Evolutionary conservation across 2,329 filamentous ascomycete species (phyloP), one percentile per base, ranked within the genome.

Genomic region (Akanthomyces muscarius): DNA sequence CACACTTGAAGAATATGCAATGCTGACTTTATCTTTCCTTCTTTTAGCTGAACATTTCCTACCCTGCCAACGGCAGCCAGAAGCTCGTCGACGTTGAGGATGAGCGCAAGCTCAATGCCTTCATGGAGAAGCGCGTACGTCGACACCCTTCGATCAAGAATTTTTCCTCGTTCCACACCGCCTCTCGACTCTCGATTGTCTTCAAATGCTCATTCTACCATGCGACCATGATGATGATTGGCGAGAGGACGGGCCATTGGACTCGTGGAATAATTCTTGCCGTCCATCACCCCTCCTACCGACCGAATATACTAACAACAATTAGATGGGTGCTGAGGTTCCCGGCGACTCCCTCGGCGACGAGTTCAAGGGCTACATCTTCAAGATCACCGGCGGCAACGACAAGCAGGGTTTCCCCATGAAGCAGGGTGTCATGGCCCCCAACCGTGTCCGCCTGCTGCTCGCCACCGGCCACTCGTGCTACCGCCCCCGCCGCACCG

Each of bases 351-450:
- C 89, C 78, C 87, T 99, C 76, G 95, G 95, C 77, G 93, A 98
- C 78, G 95, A 99, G 85, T 99, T 96, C 91, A 97, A 97, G 88
- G 95, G 95, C 82, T 99, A 99, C 87, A 89, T 99, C 85, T 92
- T 99, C 89, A 90, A 88, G 80, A 98, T 99, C 86, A 99, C 95
- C 76, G 96, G 95, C 78, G 95, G 96, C 79, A 99, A 99, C 90
- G 95, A 99, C 91, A 99, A 99, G 92, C 96, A 99, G 87, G 95
- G 95, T 86, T 99, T 99, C 89, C 95, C 95, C 74, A 99, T 99
- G 95, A 99, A 99, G 92, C 96, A 99, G 89, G 95, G 95, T 87
- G 91, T 96, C 80, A 94, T 99, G 87, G 91, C 96, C 82, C 93
- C 95, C 75, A 95, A 91, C 80, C 95, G 95, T 95, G 95, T 97